Base-by-base conservation (phyloP, 2,329 filamentous ascomycete species). In the Neofusicoccum umdonicola region DNA sequence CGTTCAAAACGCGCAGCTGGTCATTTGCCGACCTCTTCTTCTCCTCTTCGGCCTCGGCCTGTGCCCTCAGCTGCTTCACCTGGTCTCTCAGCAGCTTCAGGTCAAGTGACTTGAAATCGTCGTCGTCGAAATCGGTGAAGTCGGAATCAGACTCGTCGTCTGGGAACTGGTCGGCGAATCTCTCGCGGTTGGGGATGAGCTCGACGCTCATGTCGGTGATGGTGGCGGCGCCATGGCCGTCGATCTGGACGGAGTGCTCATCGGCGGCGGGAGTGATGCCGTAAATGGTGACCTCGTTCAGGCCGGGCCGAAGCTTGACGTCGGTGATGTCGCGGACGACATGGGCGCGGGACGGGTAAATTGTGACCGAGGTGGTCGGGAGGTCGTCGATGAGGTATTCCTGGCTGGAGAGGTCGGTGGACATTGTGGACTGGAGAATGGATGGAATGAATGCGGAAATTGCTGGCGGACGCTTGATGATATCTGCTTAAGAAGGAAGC, bases 181-280 rank as follows among this genome's bases (percentile, higher is more conserved):
- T 76, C 34, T 87, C 83, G 15, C 76, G 78, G 67, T 87, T 87
- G 1, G 82, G 81, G 9, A 88, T 76, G 6, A 84, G 77, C 66
- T 88, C 83, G 45, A 89, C 82, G 9, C 84, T 82, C 67, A 90
- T 88, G 69, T 90, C 87, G 11, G 83, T 85, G 69, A 88, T 85
- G 58, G 83, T 83, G 8, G 84, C 86, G 0, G 81, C 61, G n/a
- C 85, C 84, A 60, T 81, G 82, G 51, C 85, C 85, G 68, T 87
- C 85, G 39, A 88, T 81, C 68, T 86, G 86, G 74, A 88, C 84
- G 9, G 83, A 85, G 68, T 84, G 79, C 69, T 84, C 79, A 68
- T 87, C 82, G 8, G 83, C 79, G 1, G 79, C 82, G 2, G 84
- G 82, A 8, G 84, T 81, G 42, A 87, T 73, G 4, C 84, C 86